Evolutionary conservation across 441 rosid genomes (phyloP).

Genomic region (California macrophylla): DNA sequence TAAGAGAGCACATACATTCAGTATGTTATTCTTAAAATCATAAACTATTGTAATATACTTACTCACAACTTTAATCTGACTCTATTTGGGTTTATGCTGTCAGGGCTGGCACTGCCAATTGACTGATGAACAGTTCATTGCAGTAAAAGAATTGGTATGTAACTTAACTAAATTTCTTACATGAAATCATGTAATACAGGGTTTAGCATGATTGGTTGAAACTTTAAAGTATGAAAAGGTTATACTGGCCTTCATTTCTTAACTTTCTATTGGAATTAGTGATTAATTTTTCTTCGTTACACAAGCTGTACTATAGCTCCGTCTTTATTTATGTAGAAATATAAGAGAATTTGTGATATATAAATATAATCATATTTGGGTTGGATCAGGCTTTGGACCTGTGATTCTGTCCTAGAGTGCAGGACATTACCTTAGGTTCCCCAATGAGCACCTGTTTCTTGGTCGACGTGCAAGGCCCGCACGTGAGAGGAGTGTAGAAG

Average conservation of each 20-base stretch:
- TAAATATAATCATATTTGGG: too few species aligned
- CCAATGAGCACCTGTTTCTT: too few species aligned
- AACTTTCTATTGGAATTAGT: not conserved
- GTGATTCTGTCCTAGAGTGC: too few species aligned
- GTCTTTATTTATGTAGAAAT: not conserved
- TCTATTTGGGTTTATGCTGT: slow-evolving; percentile 29
- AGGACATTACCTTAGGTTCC: too few species aligned
- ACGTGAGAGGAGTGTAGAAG: too few species aligned
- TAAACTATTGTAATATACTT: slow-evolving; percentile 15
- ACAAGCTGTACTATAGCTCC: not conserved
- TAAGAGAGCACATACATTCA: slow-evolving; percentile 87
- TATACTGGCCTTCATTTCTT: not conserved
- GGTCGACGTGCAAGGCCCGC: too few species aligned
- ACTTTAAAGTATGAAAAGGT: not conserved
- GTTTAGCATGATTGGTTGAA: not conserved
- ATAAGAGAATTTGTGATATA: not conserved
- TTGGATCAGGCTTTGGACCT: too few species aligned
- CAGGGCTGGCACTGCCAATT: slow-evolving; percentile 88
- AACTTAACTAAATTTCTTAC: not conserved
- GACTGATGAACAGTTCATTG: slow-evolving; percentile 94
- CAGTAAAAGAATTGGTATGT: slow-evolving; percentile 95
- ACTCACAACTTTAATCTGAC: slow-evolving; percentile 23
- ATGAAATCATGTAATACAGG: not conserved
- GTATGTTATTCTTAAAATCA: slow-evolving; percentile 36
- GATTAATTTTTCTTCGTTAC: not conserved